Base-by-base conservation (phyloP, 2,329 filamentous ascomycete genomes). In the Rhexocercosporidium sp. region DNA sequence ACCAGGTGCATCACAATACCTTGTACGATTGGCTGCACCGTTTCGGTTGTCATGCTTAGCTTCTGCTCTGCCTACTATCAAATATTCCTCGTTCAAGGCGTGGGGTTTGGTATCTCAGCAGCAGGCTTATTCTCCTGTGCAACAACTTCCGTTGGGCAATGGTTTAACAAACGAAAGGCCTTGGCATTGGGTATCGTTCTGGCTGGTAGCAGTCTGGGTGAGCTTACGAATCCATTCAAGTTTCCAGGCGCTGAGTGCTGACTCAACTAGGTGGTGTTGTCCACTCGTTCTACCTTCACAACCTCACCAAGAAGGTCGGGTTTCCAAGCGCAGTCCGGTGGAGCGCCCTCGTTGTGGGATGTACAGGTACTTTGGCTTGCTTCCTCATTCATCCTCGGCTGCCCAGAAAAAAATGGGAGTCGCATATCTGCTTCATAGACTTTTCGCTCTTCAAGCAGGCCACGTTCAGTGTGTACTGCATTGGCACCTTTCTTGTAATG, bases 281-380 rank as follows among this genome's bases (percentile, higher is more conserved):
- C 1, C 91, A 89, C 73, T 88, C 89, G 0, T 79, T 86, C 2
- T 81, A 86, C 18, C 81, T 85, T 1, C 81, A 84, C 73, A 83
- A 86, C 62, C 78, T 91, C 18, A 78, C 90, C 1, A 86, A 87
- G 0, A 81, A 79, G 20, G 78, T 91, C 3, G 89, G 89, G 0
- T 91, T 90, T 72, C 81, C 82, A 0, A 91, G 88, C 88, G 89
- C 89, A 0, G 82, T 90, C n/a, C 81, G 89, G 0, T 82, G 85
- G 0, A 82, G 90, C 69, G 89, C 85, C 0, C 84, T 92, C 61
- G 82, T 91, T 37, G 64, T 71, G 2, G 61, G 51, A 18, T 39
- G 59, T 3, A 47, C 57, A 2, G 39, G 51, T 8, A 16, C 25
- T n/a, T n/a, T 65, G 83, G 88, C 60, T 77, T 89, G 75, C 29